phyloP scores from a whole-genome alignment of 495 filamentous ascomycete genomes.

The Penicillium samsonianum region DNA sequence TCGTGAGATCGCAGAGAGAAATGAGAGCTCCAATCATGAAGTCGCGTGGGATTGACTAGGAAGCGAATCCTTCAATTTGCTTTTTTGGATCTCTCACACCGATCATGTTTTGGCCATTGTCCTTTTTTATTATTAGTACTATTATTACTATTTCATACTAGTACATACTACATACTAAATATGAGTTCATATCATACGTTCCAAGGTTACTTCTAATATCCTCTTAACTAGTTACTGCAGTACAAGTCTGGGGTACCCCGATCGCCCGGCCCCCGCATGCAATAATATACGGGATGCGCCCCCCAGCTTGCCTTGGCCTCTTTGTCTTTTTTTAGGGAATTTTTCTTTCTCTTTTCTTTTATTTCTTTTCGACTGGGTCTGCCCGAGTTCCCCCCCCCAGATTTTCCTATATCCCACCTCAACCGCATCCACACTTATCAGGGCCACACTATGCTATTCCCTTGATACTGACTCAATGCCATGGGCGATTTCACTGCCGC shows the following conservation, averaged over 20 bases:
- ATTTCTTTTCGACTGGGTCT: background rate
- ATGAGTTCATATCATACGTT: no score
- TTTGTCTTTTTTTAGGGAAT: background rate
- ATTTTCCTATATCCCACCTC: constrained; percentile 1
- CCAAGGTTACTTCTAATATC: no score
- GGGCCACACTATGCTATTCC: constrained; percentile 6
- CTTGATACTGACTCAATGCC: constrained; percentile 12
- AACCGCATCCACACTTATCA: background rate
- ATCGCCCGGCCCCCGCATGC: constrained; percentile 14
- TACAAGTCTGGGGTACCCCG: constrained; percentile 2
- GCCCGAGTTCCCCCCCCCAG: background rate
- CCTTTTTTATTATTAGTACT: no score
- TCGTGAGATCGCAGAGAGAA: background rate
- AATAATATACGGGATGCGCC: constrained; percentile 13
- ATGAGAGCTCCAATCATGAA: constrained; percentile 6
- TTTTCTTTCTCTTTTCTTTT: constrained; percentile 7
- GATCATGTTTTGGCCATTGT: no score
- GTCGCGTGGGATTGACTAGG: background rate
- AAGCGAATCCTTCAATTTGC: background rate
- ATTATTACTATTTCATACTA: background rate
- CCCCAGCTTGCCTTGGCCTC: constrained; percentile 6
- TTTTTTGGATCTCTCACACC: background rate
- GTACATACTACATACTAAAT: background rate
- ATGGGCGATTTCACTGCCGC: constrained; percentile 32
- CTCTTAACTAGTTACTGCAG: no score